phyloP scores from a whole-genome alignment of 2,329 filamentous ascomycete genomes.

The Aspergillus fumigatiaffinis region DNA sequence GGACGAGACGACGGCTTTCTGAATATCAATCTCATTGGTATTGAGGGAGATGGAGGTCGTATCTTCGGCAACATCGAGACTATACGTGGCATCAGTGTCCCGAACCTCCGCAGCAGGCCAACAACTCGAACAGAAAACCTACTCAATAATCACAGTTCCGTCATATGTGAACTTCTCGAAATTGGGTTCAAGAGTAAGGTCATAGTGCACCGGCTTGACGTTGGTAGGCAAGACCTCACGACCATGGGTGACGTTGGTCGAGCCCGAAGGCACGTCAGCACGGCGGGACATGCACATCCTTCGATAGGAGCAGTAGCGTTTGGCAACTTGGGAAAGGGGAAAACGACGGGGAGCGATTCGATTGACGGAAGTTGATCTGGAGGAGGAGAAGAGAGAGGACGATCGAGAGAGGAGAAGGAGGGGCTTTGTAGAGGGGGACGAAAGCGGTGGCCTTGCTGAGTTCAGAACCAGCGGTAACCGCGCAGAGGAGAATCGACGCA shows the following conservation, averaged over 20 bases:
- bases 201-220: conserved; percentile 87
- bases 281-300: conserved; percentile 68
- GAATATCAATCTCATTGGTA: conserved; percentile 79
- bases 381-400: conserved; percentile 23
- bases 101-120: background rate
- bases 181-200: conserved; percentile 86
- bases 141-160: conserved; percentile 79
- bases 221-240: conserved; percentile 88
- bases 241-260: conserved; percentile 58
- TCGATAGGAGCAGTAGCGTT: conserved; percentile 69
- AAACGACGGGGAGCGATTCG: conserved; percentile 20
- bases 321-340: conserved; percentile 30
- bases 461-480: conserved; percentile 31
- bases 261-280: conserved; percentile 51
- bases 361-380: conserved; percentile 15
- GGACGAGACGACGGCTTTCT: conserved; percentile 64
- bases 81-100: conserved; percentile 23
- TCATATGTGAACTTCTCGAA: conserved; percentile 84
- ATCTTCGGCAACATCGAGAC: conserved; percentile 78
- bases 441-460: conserved; percentile 33
- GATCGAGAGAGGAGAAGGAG: conserved; percentile 21
- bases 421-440: conserved; percentile 21
- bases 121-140: conserved; percentile 24
- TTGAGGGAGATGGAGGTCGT: conserved; percentile 84
- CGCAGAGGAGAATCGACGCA: conserved; percentile 33